A percentile compares a stretch with the other conserved stretches of the same genome.
phyloP scores from a whole-genome alignment of 2,329 filamentous ascomycete species.

The Botrytis porri region DNA sequence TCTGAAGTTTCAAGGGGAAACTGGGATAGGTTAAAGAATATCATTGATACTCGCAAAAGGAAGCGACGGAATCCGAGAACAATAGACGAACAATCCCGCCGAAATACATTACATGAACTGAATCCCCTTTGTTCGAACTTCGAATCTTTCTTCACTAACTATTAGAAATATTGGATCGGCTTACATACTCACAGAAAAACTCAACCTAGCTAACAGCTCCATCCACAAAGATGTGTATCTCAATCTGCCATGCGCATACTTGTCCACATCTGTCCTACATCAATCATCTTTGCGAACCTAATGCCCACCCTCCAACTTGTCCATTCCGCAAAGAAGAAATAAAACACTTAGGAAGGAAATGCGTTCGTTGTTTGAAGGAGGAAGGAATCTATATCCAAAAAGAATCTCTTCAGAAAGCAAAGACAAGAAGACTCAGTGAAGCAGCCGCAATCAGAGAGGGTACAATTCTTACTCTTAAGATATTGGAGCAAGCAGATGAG shows the following conservation, averaged over 20 bases:
- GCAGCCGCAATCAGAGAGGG: background rate
- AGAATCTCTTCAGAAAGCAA: background rate
- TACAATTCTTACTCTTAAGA: background rate
- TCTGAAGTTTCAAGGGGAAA: background rate
- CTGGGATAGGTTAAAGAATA: accelerated
- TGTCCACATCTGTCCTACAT: background rate
- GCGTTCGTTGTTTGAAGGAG: background rate
- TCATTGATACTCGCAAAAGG: accelerated
- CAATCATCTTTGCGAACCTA: background rate
- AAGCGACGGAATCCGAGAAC: background rate
- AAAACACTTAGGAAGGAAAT: background rate
- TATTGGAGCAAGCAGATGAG: background rate
- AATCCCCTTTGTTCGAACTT: background rate
- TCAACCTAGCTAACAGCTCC: too few relatives aligned
- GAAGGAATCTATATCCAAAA: background rate
- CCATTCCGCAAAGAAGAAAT: background rate
- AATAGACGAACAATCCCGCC: background rate
- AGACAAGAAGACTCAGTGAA: background rate
- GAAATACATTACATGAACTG: background rate
- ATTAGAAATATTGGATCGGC: background rate
- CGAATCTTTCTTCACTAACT: accelerated
- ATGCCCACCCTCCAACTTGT: background rate
- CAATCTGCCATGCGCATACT: background rate
- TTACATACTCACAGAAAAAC: background rate
- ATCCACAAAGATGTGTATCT: background rate